phyloP scores from a whole-genome alignment of 140 eudicot species.

The Artemisia princeps region DNA sequence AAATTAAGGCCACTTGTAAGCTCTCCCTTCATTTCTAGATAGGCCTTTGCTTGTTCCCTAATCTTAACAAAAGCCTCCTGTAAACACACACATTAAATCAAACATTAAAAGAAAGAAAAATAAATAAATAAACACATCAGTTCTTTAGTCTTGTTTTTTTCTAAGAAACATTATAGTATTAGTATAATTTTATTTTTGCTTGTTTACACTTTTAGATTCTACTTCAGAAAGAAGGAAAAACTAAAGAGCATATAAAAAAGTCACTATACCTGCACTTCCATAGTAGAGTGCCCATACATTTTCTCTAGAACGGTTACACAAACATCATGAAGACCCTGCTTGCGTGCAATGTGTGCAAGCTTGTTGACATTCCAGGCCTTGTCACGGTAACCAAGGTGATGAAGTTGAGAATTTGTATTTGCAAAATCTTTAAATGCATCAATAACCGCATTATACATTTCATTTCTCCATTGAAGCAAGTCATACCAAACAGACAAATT shows the following conservation, averaged over 20 bases:
- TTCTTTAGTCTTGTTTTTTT: not conserved
- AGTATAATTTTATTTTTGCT: not conserved
- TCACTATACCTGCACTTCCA: slow-evolving; percentile 88
- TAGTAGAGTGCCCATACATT: slow-evolving; percentile 96
- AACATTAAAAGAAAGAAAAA: not conserved
- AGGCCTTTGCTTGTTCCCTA: slow-evolving; percentile 96
- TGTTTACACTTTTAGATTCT: slow-evolving; percentile 3
- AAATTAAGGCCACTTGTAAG: slow-evolving; percentile 84
- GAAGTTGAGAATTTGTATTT: slow-evolving; percentile 68
- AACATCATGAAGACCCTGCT: slow-evolving; percentile 85
- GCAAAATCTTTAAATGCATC: slow-evolving; percentile 88
- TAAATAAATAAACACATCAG: not conserved
- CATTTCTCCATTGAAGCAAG: slow-evolving; percentile 97
- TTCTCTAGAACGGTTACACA: slow-evolving; percentile 86
- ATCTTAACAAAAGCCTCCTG: slow-evolving; percentile 98
- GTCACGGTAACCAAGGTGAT: slow-evolving; percentile 98
- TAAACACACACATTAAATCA: slow-evolving; percentile 18
- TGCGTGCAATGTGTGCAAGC: slow-evolving; percentile 91
- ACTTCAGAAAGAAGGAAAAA: slow-evolving; percentile 7
- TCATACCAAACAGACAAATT: slow-evolving; percentile 92
- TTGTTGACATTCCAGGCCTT: slow-evolving; percentile 99
- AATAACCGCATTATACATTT: slow-evolving; percentile 82
- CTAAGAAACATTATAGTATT: too few relatives aligned
- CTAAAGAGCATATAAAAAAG: not conserved
- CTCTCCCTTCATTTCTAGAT: slow-evolving; percentile 96